These are phyloP conservation scores for Phytophthora hibernalis DNA, from an alignment of 352 stramenopile genomes.

Conservation along the genomic window DNA sequence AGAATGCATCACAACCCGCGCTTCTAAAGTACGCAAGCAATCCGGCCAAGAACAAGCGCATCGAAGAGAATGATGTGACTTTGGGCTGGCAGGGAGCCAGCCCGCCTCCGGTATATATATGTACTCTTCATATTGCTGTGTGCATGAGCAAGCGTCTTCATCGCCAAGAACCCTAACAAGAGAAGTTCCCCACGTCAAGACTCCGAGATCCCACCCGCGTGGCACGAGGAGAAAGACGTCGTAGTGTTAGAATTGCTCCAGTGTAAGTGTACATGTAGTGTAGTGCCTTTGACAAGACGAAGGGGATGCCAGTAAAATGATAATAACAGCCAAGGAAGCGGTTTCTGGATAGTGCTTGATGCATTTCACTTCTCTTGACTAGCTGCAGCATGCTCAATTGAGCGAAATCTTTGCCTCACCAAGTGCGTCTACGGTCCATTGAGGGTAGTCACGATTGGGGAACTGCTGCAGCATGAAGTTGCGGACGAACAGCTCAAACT, in stretches of 20 bases:
- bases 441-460: constrained; percentile 53
- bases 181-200: constrained; percentile 20
- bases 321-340: constrained; percentile 21
- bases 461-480: constrained; percentile 86
- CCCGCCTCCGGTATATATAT: constrained; percentile 11
- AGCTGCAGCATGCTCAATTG: constrained; percentile 5
- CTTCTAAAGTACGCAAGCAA: constrained; percentile 43
- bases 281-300: constrained; percentile 22
- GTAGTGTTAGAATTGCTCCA: constrained; percentile 36
- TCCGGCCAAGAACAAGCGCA: constrained; percentile 4
- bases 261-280: constrained; percentile 40
- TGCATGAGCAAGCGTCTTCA: constrained; percentile 37
- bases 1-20: constrained; percentile 31
- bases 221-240: constrained; percentile 19
- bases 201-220: constrained; percentile 3
- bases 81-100: constrained; percentile 3
- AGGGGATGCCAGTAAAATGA: constrained; percentile 36
- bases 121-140: constrained; percentile 24
- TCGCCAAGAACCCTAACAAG: constrained; percentile 35
- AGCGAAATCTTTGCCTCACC: constrained; percentile 62
- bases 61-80: neutral
- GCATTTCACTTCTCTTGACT: neutral
- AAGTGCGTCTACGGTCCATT: constrained; percentile 79
- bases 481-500: constrained; percentile 77
- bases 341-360: constrained; percentile 22